Conservation (phyloP, 78 protist genomes). For the Dictyostelium capitatum region DNA sequence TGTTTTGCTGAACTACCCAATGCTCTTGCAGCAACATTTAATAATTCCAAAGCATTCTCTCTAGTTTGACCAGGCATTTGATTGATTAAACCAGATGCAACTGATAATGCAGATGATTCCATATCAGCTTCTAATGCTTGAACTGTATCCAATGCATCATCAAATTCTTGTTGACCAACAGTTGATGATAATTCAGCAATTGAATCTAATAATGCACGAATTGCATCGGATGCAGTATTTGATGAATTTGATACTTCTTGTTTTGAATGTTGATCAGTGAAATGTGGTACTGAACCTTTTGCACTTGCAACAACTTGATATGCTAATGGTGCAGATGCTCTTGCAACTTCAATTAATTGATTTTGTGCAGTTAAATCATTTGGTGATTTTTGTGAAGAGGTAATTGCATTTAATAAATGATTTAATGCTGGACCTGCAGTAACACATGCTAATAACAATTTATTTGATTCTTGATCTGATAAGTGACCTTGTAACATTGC, state of each 20-base stretch:
- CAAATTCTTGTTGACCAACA: constrained; percentile 75
- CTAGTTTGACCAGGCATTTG: constrained; percentile 72
- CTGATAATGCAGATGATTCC: constrained; percentile 40
- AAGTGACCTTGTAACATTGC: constrained; percentile 12
- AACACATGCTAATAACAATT: neutral
- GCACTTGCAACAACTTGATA: constrained; percentile 69
- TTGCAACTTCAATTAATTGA: constrained; percentile 54
- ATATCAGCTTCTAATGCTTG: constrained; percentile 80
- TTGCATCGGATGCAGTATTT: constrained; percentile 56
- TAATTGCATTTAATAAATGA: constrained; percentile 37
- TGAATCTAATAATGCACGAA: constrained; percentile 74
- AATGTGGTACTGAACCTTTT: constrained; percentile 64
- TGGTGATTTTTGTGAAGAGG: constrained; percentile 43
- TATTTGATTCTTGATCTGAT: constrained; percentile 38
- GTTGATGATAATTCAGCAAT: constrained; percentile 52
- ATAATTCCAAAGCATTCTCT: constrained; percentile 70
- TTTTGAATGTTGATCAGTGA: constrained; percentile 46
- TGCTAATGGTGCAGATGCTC: constrained; percentile 57
- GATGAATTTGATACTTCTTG: constrained; percentile 47
- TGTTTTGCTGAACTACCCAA: constrained; percentile 62
- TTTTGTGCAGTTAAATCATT: constrained; percentile 74
- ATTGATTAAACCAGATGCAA: constrained; percentile 28
- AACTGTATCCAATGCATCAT: constrained; percentile 71
- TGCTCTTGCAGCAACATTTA: constrained; percentile 76
- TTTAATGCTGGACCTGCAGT: constrained; percentile 29